phyloP scores from a whole-genome alignment of 352 stramenopile species.

The Peronospora farinosa region DNA sequence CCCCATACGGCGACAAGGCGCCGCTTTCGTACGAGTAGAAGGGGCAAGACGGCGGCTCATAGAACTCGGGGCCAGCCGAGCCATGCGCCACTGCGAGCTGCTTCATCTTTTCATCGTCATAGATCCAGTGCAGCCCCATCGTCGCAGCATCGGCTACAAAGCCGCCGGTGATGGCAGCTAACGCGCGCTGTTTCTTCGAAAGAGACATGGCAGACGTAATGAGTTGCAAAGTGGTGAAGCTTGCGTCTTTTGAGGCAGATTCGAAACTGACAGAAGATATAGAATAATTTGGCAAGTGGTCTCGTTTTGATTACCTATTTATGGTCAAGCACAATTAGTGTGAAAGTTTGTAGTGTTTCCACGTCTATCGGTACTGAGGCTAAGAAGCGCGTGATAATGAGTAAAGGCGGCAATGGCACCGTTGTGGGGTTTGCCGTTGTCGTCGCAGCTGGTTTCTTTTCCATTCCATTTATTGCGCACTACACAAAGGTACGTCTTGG shows the following conservation, averaged over 20 bases:
- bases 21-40: slow-evolving; percentile 61
- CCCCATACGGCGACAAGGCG: slow-evolving; percentile 52
- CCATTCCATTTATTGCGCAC: slow-evolving; percentile 63
- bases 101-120: slow-evolving; percentile 46
- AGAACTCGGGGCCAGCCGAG: slow-evolving; percentile 35
- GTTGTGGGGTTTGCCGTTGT: slow-evolving; percentile 43
- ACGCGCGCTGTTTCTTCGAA: slow-evolving; percentile 33
- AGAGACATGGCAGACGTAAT: slow-evolving; percentile 13
- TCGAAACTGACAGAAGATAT: slow-evolving; percentile 10
- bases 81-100: slow-evolving; percentile 26
- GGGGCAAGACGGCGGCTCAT: slow-evolving; percentile 48
- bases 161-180: slow-evolving; percentile 60
- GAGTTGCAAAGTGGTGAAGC: neutral
- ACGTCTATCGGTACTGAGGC: slow-evolving; percentile 13
- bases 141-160: slow-evolving; percentile 71
- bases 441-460: slow-evolving; percentile 60
- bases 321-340: too few relatives aligned
- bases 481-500: slow-evolving; percentile 47
- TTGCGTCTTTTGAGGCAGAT: slow-evolving; percentile 3
- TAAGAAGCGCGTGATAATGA: slow-evolving; percentile 22
- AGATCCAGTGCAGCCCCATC: slow-evolving; percentile 77
- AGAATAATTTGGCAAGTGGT: neutral
- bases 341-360: neutral
- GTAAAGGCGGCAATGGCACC: slow-evolving; percentile 34
- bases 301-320: too few relatives aligned